A percentile compares a stretch with the other conserved stretches of the same genome.
Conservation (phyloP, 108 stramenopile genomes). For the Nitzschia palea region DNA sequence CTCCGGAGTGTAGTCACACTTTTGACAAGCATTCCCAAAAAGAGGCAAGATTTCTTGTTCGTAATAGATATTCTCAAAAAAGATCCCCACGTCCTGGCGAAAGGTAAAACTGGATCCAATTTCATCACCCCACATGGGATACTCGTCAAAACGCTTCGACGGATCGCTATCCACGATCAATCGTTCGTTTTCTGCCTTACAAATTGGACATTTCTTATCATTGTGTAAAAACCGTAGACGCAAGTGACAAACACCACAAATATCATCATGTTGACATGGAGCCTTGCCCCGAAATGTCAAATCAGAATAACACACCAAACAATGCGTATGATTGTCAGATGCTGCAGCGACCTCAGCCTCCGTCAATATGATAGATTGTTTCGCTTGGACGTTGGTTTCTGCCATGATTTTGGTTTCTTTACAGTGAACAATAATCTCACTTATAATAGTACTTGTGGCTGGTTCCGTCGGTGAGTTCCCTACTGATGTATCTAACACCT, state of each 20-base stretch:
- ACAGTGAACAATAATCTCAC: too few species aligned
- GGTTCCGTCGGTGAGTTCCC: too few species aligned
- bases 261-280: conserved; percentile 82
- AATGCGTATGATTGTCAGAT: conserved; percentile 20
- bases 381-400: conserved; percentile 2
- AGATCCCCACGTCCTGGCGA: conserved; percentile 75
- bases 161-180: conserved; percentile 68
- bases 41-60: conserved; percentile 52
- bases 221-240: conserved; percentile 66
- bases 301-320: conserved; percentile 75
- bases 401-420: too few species aligned
- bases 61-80: conserved; percentile 62
- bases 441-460: too few species aligned
- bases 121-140: conserved; percentile 75
- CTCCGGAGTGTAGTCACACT: conserved; percentile 39
- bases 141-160: conserved; percentile 48
- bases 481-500: too few species aligned
- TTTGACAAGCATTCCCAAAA: conserved; percentile 62
- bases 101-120: conserved; percentile 51
- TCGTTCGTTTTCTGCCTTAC: conserved; percentile 64
- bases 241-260: conserved; percentile 79
- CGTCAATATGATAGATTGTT: background rate
- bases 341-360: background rate
- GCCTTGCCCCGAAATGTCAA: conserved; percentile 50
- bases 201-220: conserved; percentile 80